phyloP scores from a whole-genome alignment of 1,139 yeast species.

The Suhomyces chickasaworum region DNA sequence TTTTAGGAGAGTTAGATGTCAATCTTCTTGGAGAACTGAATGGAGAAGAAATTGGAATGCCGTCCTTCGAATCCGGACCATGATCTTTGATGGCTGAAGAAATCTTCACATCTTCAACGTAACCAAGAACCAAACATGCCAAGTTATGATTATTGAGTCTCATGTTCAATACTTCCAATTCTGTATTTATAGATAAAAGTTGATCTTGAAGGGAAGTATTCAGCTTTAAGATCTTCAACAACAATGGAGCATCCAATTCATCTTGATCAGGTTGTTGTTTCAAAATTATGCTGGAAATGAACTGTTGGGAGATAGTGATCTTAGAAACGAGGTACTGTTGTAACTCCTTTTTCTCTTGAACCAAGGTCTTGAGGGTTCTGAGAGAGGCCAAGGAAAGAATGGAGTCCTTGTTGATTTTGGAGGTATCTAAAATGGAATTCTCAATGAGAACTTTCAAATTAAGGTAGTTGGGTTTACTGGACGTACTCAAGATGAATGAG shows the following conservation, averaged over 20 bases:
- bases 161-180: slow-evolving; percentile 32
- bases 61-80: background rate
- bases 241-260: slow-evolving; percentile 26
- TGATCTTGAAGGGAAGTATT: slow-evolving; percentile 37
- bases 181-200: slow-evolving; percentile 30
- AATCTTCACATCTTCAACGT: slow-evolving; percentile 46
- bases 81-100: slow-evolving; percentile 15
- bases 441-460: slow-evolving; percentile 48
- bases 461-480: slow-evolving; percentile 35
- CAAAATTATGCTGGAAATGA: slow-evolving; percentile 32
- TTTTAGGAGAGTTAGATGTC: slow-evolving; percentile 8
- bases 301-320: slow-evolving; percentile 38
- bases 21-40: slow-evolving; percentile 14
- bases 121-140: slow-evolving; percentile 48
- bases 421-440: slow-evolving; percentile 46
- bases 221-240: slow-evolving; percentile 39
- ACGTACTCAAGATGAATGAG: slow-evolving; percentile 19
- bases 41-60: slow-evolving; percentile 11
- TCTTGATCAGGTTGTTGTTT: slow-evolving; percentile 19
- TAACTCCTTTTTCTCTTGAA: slow-evolving; percentile 36
- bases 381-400: slow-evolving; percentile 37
- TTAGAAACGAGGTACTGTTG: slow-evolving; percentile 38
- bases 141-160: slow-evolving; percentile 43
- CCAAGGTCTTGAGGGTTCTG: slow-evolving; percentile 30
- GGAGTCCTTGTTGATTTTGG: slow-evolving; percentile 38